These are phyloP conservation scores for Juglanconis juglandina DNA, from an alignment of 2,329 filamentous ascomycete species.

Conservation along the genomic window DNA sequence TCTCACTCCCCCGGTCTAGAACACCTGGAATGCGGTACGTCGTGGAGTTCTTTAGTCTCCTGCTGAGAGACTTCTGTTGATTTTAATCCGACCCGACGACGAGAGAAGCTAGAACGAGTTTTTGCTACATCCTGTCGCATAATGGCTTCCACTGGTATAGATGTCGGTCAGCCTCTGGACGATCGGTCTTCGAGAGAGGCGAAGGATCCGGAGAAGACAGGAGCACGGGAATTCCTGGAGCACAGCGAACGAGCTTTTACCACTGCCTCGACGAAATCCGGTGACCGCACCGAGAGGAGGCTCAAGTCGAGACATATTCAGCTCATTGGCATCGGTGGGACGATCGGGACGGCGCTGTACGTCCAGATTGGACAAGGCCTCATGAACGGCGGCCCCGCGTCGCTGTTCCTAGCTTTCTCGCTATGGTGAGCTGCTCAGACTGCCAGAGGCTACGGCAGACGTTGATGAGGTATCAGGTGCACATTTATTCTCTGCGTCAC, in stretches of 20 bases:
- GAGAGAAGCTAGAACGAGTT: not conserved
- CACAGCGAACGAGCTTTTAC: not conserved
- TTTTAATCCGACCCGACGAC: not conserved
- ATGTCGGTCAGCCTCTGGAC: conserved; percentile 34
- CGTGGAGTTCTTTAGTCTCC: conserved; percentile 28
- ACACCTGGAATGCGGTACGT: conserved; percentile 24
- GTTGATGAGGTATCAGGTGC: conserved; percentile 33
- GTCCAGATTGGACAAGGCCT: conserved; percentile 58
- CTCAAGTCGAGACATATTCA: conserved; percentile 43
- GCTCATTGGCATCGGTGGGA: conserved; percentile 58
- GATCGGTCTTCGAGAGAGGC: not conserved
- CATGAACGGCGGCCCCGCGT: conserved; percentile 56
- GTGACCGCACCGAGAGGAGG: not conserved
- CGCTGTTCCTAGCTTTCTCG: conserved; percentile 56
- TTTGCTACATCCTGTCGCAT: conserved; percentile 63
- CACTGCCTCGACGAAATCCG: not conserved
- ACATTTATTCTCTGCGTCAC: conserved; percentile 59
- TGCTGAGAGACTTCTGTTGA: conserved; percentile 21
- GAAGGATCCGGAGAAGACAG: not conserved
- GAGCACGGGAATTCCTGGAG: not conserved
- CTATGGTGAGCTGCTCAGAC: conserved; percentile 41
- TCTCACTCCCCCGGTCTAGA: not conserved
- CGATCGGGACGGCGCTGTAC: conserved; percentile 60
- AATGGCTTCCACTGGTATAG: conserved; percentile 62
- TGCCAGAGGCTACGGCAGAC: not conserved